Percentiles rank a stretch among this genome's conserved stretches.
These are phyloP conservation scores for Lomentospora prolificans DNA, from an alignment of 2,329 filamentous ascomycete genomes.

Conservation along the genomic window DNA sequence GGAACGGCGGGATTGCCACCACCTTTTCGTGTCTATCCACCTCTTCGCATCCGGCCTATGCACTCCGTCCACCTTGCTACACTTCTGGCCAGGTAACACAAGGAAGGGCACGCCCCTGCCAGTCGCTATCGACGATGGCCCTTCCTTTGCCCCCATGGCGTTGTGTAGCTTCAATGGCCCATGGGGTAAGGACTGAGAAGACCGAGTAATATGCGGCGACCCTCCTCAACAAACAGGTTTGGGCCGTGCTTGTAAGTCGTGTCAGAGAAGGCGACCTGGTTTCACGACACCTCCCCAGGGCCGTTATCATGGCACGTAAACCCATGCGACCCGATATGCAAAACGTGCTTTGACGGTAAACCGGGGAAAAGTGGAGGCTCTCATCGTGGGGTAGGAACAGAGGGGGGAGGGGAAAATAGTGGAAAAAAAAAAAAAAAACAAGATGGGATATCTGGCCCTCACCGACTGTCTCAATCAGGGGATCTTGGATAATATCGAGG, in stretches of 20 bases:
- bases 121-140: no score
- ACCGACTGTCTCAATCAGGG: not conserved
- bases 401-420: not conserved
- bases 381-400: not conserved
- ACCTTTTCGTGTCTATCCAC: not conserved
- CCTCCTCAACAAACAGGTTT: not conserved
- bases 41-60: not conserved
- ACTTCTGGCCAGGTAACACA: not conserved
- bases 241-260: not conserved
- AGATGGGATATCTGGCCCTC: not conserved
- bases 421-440: no score
- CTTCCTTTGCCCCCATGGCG: no score
- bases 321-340: not conserved
- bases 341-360: not conserved
- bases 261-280: no score
- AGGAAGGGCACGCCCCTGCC: not conserved
- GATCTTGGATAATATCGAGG: no score
- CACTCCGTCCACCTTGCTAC: not conserved
- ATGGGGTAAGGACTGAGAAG: no score
- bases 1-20: not conserved
- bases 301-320: not conserved
- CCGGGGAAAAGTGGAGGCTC: not conserved
- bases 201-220: no score
- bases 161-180: no score
- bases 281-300: no score